Evolutionary conservation across 345 rosid genomes (phyloP), one percentile per base, ranked within the genome.

Genomic region (Hypericum perforatum): DNA sequence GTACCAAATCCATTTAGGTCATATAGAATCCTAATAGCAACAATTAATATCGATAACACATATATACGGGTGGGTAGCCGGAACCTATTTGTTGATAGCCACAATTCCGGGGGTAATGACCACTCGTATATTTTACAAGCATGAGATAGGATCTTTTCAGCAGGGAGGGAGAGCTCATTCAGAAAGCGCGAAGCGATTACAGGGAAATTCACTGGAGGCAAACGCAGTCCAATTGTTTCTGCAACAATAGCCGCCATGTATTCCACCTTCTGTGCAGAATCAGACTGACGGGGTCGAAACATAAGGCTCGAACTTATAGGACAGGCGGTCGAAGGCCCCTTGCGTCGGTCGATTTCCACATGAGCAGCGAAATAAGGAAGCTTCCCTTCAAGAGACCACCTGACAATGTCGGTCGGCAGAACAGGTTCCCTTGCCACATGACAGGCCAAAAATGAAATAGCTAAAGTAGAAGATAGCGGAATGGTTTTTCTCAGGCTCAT

Each of bases 71-170:
- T 70, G 12, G 95, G 95, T 67, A 77, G 76, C 71, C 78, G 82
- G 54, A 10, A 39, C 62, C 77, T 79, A 49, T 71, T 79, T 64
- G 65, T 62, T 1, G 95, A 90, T 47, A 90, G 52, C 82, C 89
- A 78, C 7, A 86, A 60, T 39, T 84, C 89, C 6, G 94, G 79
- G 39, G 86, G 95, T 88, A 80, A 66, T 7, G 82, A 73, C 96
- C 94, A 82, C 57, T 69, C 80, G 22, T 71, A 64, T 56, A 86
- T 65, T 6, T 60, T 72, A 67, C 81, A 64, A 22, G 87, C 87
- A 49, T 66, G 68, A 29, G 74, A 69, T 52, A 87, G 68, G 72
- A 84, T 70, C 63, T 69, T 76, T 39, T 70, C 82, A 9, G 50
- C 63, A 0, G 82, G 84, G 70, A 84, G 76, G 64, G 78, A 65